Conservation (phyloP, 495 filamentous ascomycete genomes). For the Acidomyces sp. region DNA sequence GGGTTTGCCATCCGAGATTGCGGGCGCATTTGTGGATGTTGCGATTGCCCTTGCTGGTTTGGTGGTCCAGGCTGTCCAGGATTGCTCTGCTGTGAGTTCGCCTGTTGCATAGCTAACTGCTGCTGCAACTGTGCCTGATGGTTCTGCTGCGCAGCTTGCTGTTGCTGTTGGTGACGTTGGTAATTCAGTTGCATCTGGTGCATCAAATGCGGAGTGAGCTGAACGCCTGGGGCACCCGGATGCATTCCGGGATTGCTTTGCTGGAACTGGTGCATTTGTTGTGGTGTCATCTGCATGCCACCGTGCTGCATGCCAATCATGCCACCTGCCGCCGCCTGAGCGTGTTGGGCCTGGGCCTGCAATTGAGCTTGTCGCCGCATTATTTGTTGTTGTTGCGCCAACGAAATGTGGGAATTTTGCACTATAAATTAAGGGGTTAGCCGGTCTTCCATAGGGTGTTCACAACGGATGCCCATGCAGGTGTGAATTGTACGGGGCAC, state of each 20-base stretch:
- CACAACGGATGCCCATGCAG: no score
- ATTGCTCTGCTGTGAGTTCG: constrained; percentile 26
- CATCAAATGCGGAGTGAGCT: constrained; percentile 21
- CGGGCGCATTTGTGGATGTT: constrained; percentile 15
- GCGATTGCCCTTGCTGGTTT: constrained; percentile 6
- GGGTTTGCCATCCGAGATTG: constrained; percentile 16
- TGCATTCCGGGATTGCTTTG: constrained; percentile 9
- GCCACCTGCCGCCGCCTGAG: constrained; percentile 10
- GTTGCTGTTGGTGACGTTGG: constrained; percentile 12
- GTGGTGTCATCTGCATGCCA: constrained; percentile 12
- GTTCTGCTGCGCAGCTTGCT: constrained; percentile 12
- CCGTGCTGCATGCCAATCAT: constrained; percentile 14
- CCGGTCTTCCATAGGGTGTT: no score
- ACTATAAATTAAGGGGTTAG: no score
- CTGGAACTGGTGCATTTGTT: constrained; percentile 17
- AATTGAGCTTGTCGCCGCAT: constrained; percentile 11
- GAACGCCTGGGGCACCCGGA: background rate
- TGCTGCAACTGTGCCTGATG: constrained; percentile 21
- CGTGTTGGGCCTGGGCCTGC: constrained; percentile 21
- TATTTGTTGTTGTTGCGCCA: constrained; percentile 1
- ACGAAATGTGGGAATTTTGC: no score
- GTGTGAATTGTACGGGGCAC: no score
- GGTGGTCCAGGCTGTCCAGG: constrained; percentile 20
- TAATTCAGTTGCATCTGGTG: constrained; percentile 28
- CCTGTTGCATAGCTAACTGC: constrained; percentile 28